phyloP scores from a whole-genome alignment of 2,329 filamentous ascomycete genomes.

The Fusarium luffae region DNA sequence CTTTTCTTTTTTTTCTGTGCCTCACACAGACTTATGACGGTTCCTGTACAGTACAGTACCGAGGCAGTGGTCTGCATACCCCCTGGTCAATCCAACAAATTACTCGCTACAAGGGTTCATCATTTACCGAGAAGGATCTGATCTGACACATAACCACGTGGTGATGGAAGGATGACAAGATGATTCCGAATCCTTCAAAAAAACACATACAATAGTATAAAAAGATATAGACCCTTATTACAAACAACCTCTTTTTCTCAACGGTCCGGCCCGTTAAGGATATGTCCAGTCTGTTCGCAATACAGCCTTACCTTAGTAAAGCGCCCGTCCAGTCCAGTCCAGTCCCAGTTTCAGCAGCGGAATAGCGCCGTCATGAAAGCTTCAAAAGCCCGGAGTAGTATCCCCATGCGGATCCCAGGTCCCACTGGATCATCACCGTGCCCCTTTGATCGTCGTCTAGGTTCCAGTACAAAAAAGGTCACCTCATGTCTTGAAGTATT shows the following conservation, averaged over 20 bases:
- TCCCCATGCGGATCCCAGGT: conserved; percentile 15
- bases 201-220: too few relatives aligned
- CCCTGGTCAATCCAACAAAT: neutral
- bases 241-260: neutral
- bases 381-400: conserved; percentile 12
- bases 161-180: neutral
- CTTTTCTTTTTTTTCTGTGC: neutral
- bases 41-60: conserved; percentile 1
- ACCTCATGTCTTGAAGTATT: neutral
- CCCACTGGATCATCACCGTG: neutral
- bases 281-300: conserved; percentile 1
- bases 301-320: neutral
- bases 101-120: neutral
- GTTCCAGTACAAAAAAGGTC: neutral
- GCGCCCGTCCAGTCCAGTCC: neutral
- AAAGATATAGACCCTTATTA: neutral
- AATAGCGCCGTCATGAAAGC: conserved; percentile 15
- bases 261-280: conserved; percentile 30
- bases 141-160: conserved; percentile 10
- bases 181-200: neutral
- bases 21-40: neutral
- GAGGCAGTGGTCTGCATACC: neutral
- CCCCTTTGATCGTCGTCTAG: conserved; percentile 26
- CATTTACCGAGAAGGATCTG: conserved; percentile 2
- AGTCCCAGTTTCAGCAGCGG: conserved; percentile 2